Evolutionary conservation across 148 eudicot genomes (phyloP).

Genomic region (Polygonum maritimum): DNA sequence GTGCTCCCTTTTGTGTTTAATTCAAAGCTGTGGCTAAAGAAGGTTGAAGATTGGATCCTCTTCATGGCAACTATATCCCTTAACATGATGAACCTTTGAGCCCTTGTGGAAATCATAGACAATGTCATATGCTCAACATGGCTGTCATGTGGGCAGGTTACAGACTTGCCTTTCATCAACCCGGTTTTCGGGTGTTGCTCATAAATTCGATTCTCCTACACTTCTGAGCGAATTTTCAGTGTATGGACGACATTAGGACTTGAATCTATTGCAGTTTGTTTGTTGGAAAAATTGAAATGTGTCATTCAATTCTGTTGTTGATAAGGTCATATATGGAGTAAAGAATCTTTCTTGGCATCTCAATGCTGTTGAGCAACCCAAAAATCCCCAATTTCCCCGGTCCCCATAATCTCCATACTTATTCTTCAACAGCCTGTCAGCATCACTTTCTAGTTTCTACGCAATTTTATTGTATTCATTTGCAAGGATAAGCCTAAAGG

Average conservation of each 20-base stretch:
- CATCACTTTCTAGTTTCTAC: no score
- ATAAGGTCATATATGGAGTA: background rate
- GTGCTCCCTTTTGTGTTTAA: background rate
- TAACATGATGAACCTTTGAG: background rate
- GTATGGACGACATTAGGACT: no score
- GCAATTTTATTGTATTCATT: no score
- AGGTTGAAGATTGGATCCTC: background rate
- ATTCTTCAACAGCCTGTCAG: no score
- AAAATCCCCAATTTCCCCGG: no score
- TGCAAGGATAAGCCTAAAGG: no score
- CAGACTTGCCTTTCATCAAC: background rate
- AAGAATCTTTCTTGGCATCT: no score
- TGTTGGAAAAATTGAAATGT: no score
- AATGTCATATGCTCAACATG: background rate
- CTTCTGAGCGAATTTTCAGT: background rate
- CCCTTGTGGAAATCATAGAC: background rate
- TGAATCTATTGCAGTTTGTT: background rate
- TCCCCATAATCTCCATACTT: no score
- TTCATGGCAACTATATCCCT: background rate
- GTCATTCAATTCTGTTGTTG: background rate
- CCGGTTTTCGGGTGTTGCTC: background rate
- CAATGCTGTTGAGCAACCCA: no score
- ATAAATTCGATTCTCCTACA: background rate
- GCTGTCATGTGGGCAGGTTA: background rate
- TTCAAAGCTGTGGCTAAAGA: background rate